Evolutionary conservation across 495 filamentous ascomycete species (phyloP), one percentile per base, ranked within the genome.

Genomic region (Extremus antarcticus): DNA sequence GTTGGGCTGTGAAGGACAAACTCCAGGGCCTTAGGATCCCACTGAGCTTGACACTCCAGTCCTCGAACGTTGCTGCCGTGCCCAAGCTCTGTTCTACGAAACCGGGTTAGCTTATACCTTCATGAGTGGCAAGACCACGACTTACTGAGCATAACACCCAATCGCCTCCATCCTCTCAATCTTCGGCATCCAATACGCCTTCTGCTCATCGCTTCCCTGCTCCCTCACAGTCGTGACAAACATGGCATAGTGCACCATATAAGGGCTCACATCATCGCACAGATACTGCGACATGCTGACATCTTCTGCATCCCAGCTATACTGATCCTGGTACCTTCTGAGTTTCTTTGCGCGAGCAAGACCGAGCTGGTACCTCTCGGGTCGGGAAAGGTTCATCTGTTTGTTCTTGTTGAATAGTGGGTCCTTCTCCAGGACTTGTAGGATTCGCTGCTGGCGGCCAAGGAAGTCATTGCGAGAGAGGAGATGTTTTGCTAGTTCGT

Each of bases 1-100:
- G 69, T 69, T 35, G 74, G 74, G 39, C 72, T 75, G 54, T 76
- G 73, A 2, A 77, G 55, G 13, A 70, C 63, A 50, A 77, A 77
- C 43, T 74, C 70, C 47, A 70, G 68, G 3, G 63, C 64, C 24
- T 50, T 54, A 11, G 56, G 56, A 62, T 75, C 70, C 68, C 70
- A 77, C 11, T 63, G 63, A 1, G 75, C 75, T 45, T 71, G 53
- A 11, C 68, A 66, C 57, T 77, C 75, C n/a, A 77, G 19, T 0
- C 75, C 73, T 16, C 69, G 63, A 9, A 76, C 73, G 60, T 76
- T 74, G 47, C 71, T 74, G 0, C 75, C 73, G 55, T 77, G 75
- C 9, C 74, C 74, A 2, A 76, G 61, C 56, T 77, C 75, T 3
- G 72, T 75, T 55, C 51, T 72, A 66, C n/a, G 13, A 54, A 19